Evolutionary conservation across 164 flowering plant species (phyloP), one percentile per base, ranked within the genome.

Genomic region (Piper betle): DNA sequence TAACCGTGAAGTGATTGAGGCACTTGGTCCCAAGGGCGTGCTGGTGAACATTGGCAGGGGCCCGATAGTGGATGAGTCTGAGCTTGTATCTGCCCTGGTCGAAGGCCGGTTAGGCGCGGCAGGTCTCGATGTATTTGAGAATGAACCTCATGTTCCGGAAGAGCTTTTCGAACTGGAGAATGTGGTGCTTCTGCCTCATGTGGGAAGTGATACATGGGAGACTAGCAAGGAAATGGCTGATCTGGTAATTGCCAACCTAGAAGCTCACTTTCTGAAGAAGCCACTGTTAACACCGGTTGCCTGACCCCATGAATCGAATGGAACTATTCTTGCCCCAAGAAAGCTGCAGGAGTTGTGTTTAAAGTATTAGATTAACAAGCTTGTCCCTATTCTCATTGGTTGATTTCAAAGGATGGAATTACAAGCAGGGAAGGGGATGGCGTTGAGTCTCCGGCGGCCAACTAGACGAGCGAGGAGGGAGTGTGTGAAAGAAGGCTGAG

Each of bases 1-100:
- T 69, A 81, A 88, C 60, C 84, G 90, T 5, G 78, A 76, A 64
- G 96, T 88, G 46, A 80, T 91, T 3, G 79, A 88, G 56, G 84
- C 86, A 20, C 66, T 88, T 62, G 96, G 96, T 48, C 82, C 86
- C 16, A 75, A 79, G 58, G 94, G 96, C 4, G 71, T 86, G 57
- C 70, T 88, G 18, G 75, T 88, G 74, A 88, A 88, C 82, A 83
- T 84, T 41, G 96, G 82, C 1, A 68, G 96, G 19, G 88, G 88
- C 4, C 74, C 80, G 3, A 85, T 75, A 48, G 74, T 84, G 1
- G 82, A 81, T 48, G 84, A 84, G 62, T 69, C 79, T 3, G 88
- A 78, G 72, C 80, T 84, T 39, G 88, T 84, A 0, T 65, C 78
- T 39, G 82, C 85, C 39, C 57, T 84, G 69, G 68, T 81, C 10